Percentiles rank a stretch among this genome's conserved stretches.
These are phyloP conservation scores for Naegleria lovaniensis DNA, from an alignment of 208 protist genomes.

Conservation along the genomic window DNA sequence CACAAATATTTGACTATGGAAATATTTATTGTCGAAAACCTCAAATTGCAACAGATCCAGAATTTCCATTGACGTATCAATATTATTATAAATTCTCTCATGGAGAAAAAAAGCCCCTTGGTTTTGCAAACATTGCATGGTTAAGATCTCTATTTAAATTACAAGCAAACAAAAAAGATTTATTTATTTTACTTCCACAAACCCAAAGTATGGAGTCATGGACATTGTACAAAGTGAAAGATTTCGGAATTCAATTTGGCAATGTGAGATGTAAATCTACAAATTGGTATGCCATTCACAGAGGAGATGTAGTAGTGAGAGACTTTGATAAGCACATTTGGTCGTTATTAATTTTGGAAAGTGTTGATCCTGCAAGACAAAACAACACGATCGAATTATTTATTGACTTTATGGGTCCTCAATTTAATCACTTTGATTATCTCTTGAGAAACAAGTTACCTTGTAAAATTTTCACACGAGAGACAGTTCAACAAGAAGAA, in stretches of 20 bases:
- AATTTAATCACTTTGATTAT: slow-evolving; percentile 13
- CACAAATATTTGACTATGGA: neutral
- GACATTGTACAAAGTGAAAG: neutral
- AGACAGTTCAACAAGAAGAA: neutral
- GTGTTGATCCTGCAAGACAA: neutral
- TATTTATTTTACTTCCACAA: neutral
- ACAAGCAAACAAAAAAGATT: neutral
- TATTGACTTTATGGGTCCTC: slow-evolving; percentile 4
- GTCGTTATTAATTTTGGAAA: neutral
- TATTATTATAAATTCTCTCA: neutral
- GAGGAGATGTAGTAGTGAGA: neutral
- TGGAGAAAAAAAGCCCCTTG: neutral
- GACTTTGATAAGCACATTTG: slow-evolving; percentile 16
- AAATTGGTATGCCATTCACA: neutral
- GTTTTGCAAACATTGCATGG: neutral
- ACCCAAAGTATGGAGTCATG: too few relatives aligned
- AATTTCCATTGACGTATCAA: neutral
- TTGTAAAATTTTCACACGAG: neutral
- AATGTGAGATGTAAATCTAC: neutral
- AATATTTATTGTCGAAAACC: neutral
- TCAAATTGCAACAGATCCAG: neutral
- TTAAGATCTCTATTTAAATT: neutral
- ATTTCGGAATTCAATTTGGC: neutral
- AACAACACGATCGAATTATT: neutral
- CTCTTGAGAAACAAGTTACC: neutral